Evolutionary conservation across 139 green algal species (phyloP), one percentile per base, ranked within the genome.

Genomic region (Coelastrella sp.): DNA sequence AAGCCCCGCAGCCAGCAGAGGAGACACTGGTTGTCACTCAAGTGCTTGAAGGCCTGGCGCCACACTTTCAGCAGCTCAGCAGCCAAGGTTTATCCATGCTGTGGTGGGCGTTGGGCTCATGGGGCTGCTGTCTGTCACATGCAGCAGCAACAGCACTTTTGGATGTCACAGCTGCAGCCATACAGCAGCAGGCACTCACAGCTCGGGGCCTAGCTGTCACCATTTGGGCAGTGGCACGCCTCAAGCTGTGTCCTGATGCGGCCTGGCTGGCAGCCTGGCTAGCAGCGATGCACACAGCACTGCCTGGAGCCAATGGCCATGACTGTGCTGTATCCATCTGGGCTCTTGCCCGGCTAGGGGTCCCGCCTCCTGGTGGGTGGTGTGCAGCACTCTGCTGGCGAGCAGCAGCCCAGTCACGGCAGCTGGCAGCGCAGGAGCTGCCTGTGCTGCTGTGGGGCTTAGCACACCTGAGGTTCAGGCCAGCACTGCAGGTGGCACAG

Each of bases 371-470:
- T 22, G 23, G 59, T 0, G 59, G 56, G 8, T 83, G 73, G 86
- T 78, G 76, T 19, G 73, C 73, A 16, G 73, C 73, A n/a, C n/a
- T 83, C 17, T 56, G 57, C n/a, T 20, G 20, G 54, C 57, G 73
- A 4, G 85, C 85, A 32, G 85, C 20, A 22, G 73, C 19, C 23
- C 19, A 54, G 8, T 56, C 85, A 13, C 10, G 7, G 20, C 10
- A 10, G n/a, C 73, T 89, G n/a, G 11, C 19, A 60, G 19, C 85
- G 4, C 20, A 60, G 19, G 73, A 82, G 85, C 58, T 89, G 73
- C 85, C 73, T 2, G 47, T 68, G 22, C 73, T 89, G 85, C 73
- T 91, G 77, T 91, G 87, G 87, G 76, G 58, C 3, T 80, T 91
- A 57, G 77, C 57, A 16, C 77, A 65, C 8, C 78, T 91, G 61